These are phyloP conservation scores for Darksidea phi DNA, from an alignment of 495 filamentous ascomycete species.

Conservation along the genomic window DNA sequence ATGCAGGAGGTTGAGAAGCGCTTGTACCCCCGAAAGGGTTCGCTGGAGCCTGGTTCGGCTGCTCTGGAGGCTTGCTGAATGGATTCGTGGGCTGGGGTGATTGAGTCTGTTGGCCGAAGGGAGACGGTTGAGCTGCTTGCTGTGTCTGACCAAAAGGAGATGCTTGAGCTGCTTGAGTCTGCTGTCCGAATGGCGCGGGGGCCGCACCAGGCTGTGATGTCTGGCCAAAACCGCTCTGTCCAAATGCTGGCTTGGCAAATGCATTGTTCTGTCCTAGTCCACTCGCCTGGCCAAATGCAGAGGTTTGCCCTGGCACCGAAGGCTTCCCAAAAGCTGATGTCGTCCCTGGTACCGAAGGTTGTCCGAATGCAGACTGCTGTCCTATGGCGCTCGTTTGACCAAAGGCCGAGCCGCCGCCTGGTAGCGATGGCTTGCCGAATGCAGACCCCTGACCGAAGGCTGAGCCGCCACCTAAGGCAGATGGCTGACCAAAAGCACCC, in stretches of 20 bases:
- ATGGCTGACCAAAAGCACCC: constrained; percentile 27
- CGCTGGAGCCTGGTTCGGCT: constrained; percentile 8
- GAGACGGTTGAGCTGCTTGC: background rate
- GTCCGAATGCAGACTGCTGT: constrained; percentile 27
- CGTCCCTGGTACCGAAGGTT: constrained; percentile 17
- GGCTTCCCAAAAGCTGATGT: constrained; percentile 32
- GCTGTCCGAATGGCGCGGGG: constrained; percentile 21
- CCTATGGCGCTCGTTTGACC: constrained; percentile 23
- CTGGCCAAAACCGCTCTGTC: constrained; percentile 19
- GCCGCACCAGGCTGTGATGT: constrained; percentile 15
- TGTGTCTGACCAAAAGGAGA: constrained; percentile 15
- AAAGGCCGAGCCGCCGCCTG: constrained; percentile 25
- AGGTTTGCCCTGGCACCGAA: constrained; percentile 20
- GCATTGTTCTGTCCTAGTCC: constrained; percentile 5
- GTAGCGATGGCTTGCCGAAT: constrained; percentile 33
- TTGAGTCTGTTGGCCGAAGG: constrained; percentile 16
- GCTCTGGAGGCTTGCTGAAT: constrained; percentile 24
- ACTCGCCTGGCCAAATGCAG: constrained; percentile 22
- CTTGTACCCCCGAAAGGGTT: constrained; percentile 18
- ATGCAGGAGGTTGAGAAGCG: constrained; percentile 11
- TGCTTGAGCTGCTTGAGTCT: constrained; percentile 6
- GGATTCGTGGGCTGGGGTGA: constrained; percentile 8
- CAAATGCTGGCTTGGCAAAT: constrained; percentile 12
- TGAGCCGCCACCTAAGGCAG: constrained; percentile 5
- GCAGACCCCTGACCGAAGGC: constrained; percentile 31